Evolutionary conservation across 2,329 filamentous ascomycete genomes (phyloP), one percentile per base, ranked within the genome.

Genomic region (Talaromyces marneffei): DNA sequence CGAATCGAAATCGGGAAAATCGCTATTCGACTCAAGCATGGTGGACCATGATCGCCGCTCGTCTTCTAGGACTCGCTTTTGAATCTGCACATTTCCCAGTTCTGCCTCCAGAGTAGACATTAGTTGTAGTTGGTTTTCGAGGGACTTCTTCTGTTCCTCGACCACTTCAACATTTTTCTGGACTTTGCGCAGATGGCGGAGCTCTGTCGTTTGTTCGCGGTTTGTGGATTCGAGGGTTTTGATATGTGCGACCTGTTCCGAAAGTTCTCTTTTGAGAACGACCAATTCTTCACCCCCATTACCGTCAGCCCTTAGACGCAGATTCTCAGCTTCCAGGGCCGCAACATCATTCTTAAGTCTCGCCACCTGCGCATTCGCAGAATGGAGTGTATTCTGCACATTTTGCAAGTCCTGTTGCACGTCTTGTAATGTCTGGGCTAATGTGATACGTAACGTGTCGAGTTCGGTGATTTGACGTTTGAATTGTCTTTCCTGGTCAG

Each of bases 161-260:
- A 97, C 89, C 2, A 99, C 85, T 70, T 96, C 91, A 1, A 96
- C 87, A n/a, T 90, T 91, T 75, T 90, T 93, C 72, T 92, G 87
- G 3, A 88, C 78, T 66, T 92, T 89, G 14, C 92, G 87, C 39
- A 95, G 82, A 66, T 92, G 88, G 67, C 89, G 91, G 37, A 99
- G 78, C 72, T 99, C 93, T 0, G 82, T 76, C 14, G 85, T 80
- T 70, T 96, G 90, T 55, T 96, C 91, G 25, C 90, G 83, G 65
- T 91, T 96, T 37, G 85, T 85, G 0, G 85, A 82, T 72, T 99
- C 94, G 2, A 99, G 80, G 31, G 85, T 87, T 62, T 91, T 87
- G 65, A 97, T 96, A 70, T 97, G 92, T n/a, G 86, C 83, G 0
- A 99, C 90, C 71, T 97, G 94, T 65, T 97, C 92, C 0, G 89